Conservation (phyloP, 352 stramenopile genomes). For the Globisporangium radiosum region DNA sequence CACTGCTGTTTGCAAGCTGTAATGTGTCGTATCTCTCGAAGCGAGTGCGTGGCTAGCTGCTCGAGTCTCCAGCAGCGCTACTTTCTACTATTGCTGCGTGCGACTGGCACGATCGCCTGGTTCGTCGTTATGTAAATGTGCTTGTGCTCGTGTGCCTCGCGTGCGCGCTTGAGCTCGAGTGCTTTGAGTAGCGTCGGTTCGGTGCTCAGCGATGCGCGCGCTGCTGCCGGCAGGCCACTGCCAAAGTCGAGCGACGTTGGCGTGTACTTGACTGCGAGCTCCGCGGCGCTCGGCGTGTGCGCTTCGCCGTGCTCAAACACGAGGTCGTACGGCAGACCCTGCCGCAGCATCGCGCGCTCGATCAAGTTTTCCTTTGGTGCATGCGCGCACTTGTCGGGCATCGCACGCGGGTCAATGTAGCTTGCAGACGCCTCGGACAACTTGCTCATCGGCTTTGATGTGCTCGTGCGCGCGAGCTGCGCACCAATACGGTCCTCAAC, state of each 20-base stretch:
- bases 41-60: too few species aligned
- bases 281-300: constrained; percentile 29
- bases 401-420: constrained; percentile 45
- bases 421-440: constrained; percentile 43
- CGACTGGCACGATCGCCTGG: constrained; percentile 38
- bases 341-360: constrained; percentile 41
- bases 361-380: constrained; percentile 42
- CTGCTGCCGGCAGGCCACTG: constrained; percentile 14
- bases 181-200: constrained; percentile 26
- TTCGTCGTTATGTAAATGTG: constrained; percentile 52
- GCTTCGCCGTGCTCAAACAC: constrained; percentile 62
- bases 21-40: too few species aligned
- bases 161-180: constrained; percentile 33
- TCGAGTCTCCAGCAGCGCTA: background rate
- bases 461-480: constrained; percentile 31
- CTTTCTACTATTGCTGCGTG: constrained; percentile 9
- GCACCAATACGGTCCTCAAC: constrained; percentile 72
- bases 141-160: constrained; percentile 30
- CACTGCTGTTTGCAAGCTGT: too few species aligned
- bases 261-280: constrained; percentile 52
- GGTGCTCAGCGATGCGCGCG: constrained; percentile 19
- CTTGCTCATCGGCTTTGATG: constrained; percentile 31
- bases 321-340: constrained; percentile 62
- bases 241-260: constrained; percentile 52
- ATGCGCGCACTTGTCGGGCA: constrained; percentile 47